Evolutionary conservation across 2,329 filamentous ascomycete genomes (phyloP).

Genomic region (Ambrosiella beaveri): DNA sequence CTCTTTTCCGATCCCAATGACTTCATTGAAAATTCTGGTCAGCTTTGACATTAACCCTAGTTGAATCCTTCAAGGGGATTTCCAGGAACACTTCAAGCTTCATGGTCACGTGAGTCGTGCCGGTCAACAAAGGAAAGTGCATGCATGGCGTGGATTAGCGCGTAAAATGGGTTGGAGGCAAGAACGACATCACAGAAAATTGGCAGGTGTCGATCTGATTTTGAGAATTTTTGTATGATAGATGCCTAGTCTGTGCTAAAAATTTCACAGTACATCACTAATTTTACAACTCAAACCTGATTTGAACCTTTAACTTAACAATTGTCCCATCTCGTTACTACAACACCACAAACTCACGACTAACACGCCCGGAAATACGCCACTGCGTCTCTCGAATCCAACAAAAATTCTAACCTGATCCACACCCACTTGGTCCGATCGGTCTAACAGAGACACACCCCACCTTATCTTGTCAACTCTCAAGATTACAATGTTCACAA

Average conservation of each 20-base stretch:
- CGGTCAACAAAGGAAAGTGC: neutral
- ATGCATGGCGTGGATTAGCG: neutral
- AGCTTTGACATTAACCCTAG: neutral
- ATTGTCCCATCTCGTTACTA: neutral
- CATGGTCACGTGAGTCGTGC: neutral
- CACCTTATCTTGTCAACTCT: neutral
- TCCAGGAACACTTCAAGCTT: neutral
- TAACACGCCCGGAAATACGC: too few species aligned
- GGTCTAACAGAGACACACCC: neutral
- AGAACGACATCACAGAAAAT: neutral
- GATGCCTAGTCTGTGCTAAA: too few species aligned
- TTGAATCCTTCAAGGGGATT: neutral
- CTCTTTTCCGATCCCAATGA: neutral
- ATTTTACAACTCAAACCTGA: too few species aligned
- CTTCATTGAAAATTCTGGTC: neutral
- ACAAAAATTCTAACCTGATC: neutral
- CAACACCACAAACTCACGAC: too few species aligned
- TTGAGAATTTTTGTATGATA: too few species aligned
- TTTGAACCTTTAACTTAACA: neutral
- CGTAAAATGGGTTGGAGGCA: neutral
- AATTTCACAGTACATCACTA: too few species aligned
- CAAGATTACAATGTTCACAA: constrained; percentile 23
- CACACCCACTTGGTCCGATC: neutral
- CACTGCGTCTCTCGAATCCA: too few species aligned
- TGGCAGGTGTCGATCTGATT: neutral